phyloP scores from a whole-genome alignment of 2,329 filamentous ascomycete genomes.

The Xylaria multiplex region DNA sequence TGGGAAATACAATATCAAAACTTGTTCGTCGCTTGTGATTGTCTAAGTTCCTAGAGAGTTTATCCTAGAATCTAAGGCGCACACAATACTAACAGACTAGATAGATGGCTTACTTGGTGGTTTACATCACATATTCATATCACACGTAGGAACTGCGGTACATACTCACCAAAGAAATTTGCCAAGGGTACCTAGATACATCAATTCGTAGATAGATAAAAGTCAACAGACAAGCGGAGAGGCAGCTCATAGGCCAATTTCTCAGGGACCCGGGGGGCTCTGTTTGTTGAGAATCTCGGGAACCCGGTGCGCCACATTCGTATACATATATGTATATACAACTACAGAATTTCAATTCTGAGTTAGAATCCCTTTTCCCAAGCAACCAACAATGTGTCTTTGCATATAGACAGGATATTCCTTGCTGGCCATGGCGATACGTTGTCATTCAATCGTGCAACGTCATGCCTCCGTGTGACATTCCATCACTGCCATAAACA shows the following conservation, averaged over 20 bases:
- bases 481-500: slow-evolving; percentile 81
- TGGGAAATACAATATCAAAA: background rate
- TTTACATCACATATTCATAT: background rate
- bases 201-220: background rate
- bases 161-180: background rate
- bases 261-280: background rate
- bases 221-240: background rate
- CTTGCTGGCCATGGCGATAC: too few species aligned
- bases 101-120: too few species aligned
- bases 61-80: background rate
- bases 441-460: background rate
- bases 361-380: background rate
- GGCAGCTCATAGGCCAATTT: background rate
- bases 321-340: slow-evolving; percentile 1
- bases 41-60: background rate
- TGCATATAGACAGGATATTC: too few species aligned
- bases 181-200: background rate
- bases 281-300: background rate
- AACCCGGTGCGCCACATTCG: background rate
- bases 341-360: background rate
- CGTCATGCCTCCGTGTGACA: background rate
- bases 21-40: background rate
- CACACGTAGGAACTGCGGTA: background rate
- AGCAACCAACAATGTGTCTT: background rate
- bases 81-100: too few species aligned